Evolutionary conservation across 768 basidiomycete species (phyloP), one percentile per base, ranked within the genome.

Genomic region (Lanmaoa rubissima): DNA sequence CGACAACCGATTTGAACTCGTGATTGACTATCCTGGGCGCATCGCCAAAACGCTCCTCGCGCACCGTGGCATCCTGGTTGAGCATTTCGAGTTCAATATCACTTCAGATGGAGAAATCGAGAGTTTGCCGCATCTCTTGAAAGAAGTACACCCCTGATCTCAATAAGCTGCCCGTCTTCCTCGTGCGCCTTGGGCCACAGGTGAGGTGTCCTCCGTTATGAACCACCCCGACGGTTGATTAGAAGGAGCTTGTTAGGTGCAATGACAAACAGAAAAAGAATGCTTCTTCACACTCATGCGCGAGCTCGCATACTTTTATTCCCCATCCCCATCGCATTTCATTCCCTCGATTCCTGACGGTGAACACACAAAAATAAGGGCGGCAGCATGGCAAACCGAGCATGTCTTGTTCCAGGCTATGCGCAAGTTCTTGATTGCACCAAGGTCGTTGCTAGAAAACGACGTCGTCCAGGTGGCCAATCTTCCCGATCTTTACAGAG

Each of bases 101-200:
- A 80, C 83, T 7, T 75, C 79, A 0, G 74, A 81, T 3, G 94
- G 92, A 1, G 68, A 76, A 24, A 73, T 98, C n/a, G 81, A 87
- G 63, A 84, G 81, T 54, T 67, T 99, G 13, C 97, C 97, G 0
- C 76, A 94, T 46, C 76, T 99, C 12, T 78, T 98, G 42, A 81
- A 84, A 48, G 94, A 91, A 91, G 42, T 98, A 92, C 67, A 89
- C 89, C 7, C 97, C 97, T 1, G 91, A 95, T 67, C 78, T 98
- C 5, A 89, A 94, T 63, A 90, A 93, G 63, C 76, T 98, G 10
- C 97, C 97, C 0, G 78, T 85, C 54, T 92, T 98, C 59, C 78
- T 96, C 43, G 89, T 98, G 86, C 82, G 94, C 41, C 82, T 97
- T 7, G 95, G 93, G 0, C 91, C 94, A n/a, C 88, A 90, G 80